These are phyloP conservation scores for Yarrowia porcina DNA, from an alignment of 805 yeast species.

Conservation along the genomic window DNA sequence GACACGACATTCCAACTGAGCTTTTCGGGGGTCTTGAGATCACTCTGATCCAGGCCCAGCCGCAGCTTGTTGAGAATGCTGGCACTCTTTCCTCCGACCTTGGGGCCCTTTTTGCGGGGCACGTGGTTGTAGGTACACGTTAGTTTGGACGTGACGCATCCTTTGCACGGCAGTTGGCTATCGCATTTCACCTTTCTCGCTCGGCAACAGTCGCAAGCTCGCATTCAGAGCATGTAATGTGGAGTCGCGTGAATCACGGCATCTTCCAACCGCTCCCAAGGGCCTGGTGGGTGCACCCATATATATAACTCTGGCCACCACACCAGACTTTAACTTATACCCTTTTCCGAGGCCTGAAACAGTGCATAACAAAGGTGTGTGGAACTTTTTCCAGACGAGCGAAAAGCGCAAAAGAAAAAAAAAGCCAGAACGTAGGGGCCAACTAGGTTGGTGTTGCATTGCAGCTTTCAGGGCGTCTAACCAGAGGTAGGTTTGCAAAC, in stretches of 20 bases:
- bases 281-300: no score
- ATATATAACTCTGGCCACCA: no score
- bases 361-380: conserved; percentile 9
- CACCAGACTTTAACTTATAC: neutral
- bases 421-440: no score
- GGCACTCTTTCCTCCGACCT: conserved; percentile 19
- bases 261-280: no score
- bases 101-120: conserved; percentile 22
- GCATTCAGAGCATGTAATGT: conserved; percentile 21
- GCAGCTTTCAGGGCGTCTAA: neutral
- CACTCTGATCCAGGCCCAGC: neutral
- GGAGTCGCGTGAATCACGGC: no score
- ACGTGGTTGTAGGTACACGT: conserved; percentile 21
- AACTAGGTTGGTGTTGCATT: conserved; percentile 4
- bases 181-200: conserved; percentile 21
- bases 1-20: conserved; percentile 3
- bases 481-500: no score
- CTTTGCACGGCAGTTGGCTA: conserved; percentile 22
- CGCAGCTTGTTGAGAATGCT: conserved; percentile 17
- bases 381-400: neutral
- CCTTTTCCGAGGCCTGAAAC: neutral
- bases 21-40: neutral
- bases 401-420: no score
- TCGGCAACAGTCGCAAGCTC: conserved; percentile 24
- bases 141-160: conserved; percentile 17